Evolutionary conservation across 2,329 filamentous ascomycete species (phyloP).

Genomic region (Onygena corvina): DNA sequence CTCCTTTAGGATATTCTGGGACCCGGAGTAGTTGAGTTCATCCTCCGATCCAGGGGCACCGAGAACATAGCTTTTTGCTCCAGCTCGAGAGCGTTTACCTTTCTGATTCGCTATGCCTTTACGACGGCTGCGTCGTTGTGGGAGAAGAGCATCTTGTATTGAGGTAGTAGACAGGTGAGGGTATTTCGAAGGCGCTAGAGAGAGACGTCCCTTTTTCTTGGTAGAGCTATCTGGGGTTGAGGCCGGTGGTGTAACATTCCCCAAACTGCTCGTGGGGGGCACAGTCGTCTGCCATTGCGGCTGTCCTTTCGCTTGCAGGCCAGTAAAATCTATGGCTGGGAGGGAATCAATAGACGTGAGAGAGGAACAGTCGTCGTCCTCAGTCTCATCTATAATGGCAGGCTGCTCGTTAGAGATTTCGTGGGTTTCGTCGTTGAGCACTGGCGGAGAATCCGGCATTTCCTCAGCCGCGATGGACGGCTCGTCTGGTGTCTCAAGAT

Average conservation of each 20-base stretch:
- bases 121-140: background rate
- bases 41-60: background rate
- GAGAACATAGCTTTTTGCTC: background rate
- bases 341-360: background rate
- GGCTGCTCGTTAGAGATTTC: background rate
- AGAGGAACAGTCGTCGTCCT: background rate
- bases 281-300: background rate
- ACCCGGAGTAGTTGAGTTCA: constrained; percentile 1
- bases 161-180: constrained; percentile 1
- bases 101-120: background rate
- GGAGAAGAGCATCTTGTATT: background rate
- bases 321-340: background rate
- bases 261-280: background rate
- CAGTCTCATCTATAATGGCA: background rate
- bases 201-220: background rate
- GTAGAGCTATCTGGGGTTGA: constrained; percentile 1
- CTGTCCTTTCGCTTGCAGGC: background rate
- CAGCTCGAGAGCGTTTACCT: background rate
- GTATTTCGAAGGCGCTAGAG: background rate
- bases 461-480: background rate
- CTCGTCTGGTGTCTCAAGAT: background rate
- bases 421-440: background rate
- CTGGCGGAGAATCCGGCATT: background rate
- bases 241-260: background rate
- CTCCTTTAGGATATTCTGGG: background rate